Percentiles rank a stretch among this genome's conserved stretches.
Conservation (phyloP, 257 asterid species). For the Solanum tarapatanum region DNA sequence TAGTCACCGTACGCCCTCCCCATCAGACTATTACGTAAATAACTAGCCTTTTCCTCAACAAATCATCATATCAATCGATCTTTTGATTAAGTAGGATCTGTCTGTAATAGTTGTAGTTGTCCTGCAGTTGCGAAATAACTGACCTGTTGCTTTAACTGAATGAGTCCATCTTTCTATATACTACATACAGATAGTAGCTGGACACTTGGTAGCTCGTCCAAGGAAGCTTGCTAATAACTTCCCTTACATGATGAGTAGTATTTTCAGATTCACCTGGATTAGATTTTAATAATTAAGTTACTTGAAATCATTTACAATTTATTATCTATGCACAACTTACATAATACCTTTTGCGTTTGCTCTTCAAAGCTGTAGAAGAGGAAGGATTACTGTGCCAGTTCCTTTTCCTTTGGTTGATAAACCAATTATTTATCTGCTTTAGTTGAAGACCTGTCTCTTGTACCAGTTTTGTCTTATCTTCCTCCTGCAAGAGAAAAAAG, state of each 20-base stretch:
- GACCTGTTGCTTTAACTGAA: neutral
- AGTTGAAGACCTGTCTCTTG: slow-evolving; percentile 53
- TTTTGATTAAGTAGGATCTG: neutral
- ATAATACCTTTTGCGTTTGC: slow-evolving; percentile 50
- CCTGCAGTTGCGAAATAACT: neutral
- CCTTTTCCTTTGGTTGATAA: slow-evolving; percentile 59
- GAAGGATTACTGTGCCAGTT: slow-evolving; percentile 68
- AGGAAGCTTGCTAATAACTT: neutral
- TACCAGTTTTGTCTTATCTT: slow-evolving; percentile 50
- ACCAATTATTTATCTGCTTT: slow-evolving; percentile 64
- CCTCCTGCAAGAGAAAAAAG: slow-evolving; percentile 25
- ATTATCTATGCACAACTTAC: neutral
- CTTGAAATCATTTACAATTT: neutral
- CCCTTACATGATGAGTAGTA: neutral
- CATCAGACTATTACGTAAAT: neutral
- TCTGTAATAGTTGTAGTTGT: neutral
- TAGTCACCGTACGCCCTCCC: neutral
- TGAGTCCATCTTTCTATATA: neutral
- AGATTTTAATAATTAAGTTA: neutral
- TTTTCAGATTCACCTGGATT: neutral
- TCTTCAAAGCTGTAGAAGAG: slow-evolving; percentile 35
- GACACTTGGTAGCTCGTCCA: neutral
- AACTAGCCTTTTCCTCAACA: neutral
- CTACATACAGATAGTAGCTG: neutral
- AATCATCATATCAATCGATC: neutral